These are phyloP conservation scores for Leishmania tropica DNA, from an alignment of 208 protist species.

Conservation along the genomic window DNA sequence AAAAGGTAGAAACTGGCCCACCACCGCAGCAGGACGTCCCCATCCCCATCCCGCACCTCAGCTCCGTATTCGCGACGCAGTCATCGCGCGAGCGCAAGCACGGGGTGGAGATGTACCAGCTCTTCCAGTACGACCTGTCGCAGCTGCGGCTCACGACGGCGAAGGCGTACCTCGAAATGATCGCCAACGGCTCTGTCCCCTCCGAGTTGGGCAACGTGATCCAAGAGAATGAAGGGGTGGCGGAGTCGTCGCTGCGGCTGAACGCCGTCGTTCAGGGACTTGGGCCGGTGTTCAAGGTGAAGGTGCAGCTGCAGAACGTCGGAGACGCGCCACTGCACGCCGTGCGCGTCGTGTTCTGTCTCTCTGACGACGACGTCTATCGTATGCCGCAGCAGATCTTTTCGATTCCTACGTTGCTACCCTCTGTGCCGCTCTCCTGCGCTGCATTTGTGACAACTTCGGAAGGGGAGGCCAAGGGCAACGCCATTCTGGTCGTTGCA, in stretches of 20 bases:
- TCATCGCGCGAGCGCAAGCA: slow-evolving; percentile 89
- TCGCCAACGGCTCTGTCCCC: slow-evolving; percentile 17
- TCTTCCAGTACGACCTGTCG: slow-evolving; percentile 94
- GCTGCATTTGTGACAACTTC: slow-evolving; percentile 67
- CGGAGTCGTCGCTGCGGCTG: slow-evolving; percentile 37
- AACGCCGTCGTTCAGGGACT: slow-evolving; percentile 90
- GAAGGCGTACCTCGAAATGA: slow-evolving; percentile 77
- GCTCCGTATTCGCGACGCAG: slow-evolving; percentile 94
- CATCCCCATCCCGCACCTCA: slow-evolving; percentile 91
- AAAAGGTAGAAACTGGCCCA: slow-evolving; percentile 50
- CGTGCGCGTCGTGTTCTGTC: slow-evolving; percentile 62
- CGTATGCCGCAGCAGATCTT: slow-evolving; percentile 49
- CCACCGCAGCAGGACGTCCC: slow-evolving; percentile 93
- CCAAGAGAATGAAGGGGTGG: slow-evolving; percentile 26
- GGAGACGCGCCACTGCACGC: slow-evolving; percentile 48
- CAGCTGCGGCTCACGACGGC: slow-evolving; percentile 86
- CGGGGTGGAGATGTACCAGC: slow-evolving; percentile 88
- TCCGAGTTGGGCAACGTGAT: slow-evolving; percentile 32
- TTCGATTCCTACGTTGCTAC: slow-evolving; percentile 67
- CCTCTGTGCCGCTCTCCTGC: slow-evolving; percentile 56
- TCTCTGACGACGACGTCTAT: slow-evolving; percentile 64
- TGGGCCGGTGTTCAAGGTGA: slow-evolving; percentile 91
- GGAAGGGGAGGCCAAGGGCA: slow-evolving; percentile 58
- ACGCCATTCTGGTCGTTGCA: slow-evolving; percentile 67
- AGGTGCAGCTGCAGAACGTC: slow-evolving; percentile 83